Conservation (phyloP, 192 early-diverging fungal species). For the Ambispora gerdemannii region DNA sequence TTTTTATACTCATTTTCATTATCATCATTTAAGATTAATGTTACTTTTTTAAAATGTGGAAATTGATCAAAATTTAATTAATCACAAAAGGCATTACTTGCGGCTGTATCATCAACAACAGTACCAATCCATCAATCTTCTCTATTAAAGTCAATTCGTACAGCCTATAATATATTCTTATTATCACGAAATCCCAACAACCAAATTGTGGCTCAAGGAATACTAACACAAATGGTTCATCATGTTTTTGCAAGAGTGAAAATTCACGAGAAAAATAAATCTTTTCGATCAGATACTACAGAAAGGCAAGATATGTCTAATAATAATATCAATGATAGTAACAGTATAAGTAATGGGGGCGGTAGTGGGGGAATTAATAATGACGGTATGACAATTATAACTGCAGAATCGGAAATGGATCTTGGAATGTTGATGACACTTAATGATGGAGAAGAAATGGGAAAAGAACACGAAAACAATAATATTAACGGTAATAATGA, state of each 20-base stretch:
- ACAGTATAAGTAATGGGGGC: not conserved
- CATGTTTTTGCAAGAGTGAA: slow-evolving; percentile 74
- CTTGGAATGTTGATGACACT: not conserved
- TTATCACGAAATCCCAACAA: slow-evolving; percentile 65
- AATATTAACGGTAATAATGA: not conserved
- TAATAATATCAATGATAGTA: not conserved
- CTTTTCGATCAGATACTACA: slow-evolving; percentile 9
- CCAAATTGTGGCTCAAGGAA: slow-evolving; percentile 85
- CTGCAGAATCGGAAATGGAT: not conserved
- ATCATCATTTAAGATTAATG: too few relatives aligned
- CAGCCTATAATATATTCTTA: slow-evolving; percentile 86
- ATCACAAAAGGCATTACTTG: slow-evolving; percentile 70
- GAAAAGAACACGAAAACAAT: not conserved
- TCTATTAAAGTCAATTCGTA: slow-evolving; percentile 77
- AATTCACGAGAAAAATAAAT: slow-evolving; percentile 1
- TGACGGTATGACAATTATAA: too few relatives aligned
- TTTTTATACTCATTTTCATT: too few relatives aligned
- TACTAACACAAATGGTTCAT: slow-evolving; percentile 86
- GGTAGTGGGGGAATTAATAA: too few relatives aligned
- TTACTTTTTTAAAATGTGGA: too few relatives aligned
- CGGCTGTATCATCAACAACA: slow-evolving; percentile 68
- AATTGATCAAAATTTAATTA: not conserved
- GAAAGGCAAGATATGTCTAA: not conserved
- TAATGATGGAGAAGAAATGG: not conserved
- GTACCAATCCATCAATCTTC: slow-evolving; percentile 69